phyloP scores from a whole-genome alignment of 768 basidiomycete species.

The Porphyrellus cyaneotinctus region DNA sequence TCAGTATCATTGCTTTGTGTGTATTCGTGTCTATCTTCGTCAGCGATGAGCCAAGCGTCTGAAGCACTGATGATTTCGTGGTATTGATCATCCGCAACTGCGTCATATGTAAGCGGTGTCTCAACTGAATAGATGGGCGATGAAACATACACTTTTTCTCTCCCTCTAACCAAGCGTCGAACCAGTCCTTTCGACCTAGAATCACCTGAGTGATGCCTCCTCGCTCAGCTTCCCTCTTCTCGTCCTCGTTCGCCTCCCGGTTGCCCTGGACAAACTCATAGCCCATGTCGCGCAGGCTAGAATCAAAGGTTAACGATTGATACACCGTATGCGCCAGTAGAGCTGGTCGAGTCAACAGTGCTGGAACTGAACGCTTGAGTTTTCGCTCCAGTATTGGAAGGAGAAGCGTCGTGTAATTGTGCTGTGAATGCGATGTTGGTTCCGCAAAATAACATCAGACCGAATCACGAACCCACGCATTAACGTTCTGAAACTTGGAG shows the following conservation, averaged over 20 bases:
- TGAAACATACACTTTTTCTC: constrained; percentile 76
- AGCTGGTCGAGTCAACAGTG: constrained; percentile 71
- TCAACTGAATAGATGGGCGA: neutral
- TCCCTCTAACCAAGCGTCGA: constrained; percentile 82
- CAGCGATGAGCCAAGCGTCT: constrained; percentile 83
- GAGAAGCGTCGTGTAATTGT: constrained; percentile 78
- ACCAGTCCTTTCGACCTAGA: constrained; percentile 84
- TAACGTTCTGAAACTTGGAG: constrained; percentile 59
- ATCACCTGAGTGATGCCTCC: constrained; percentile 79
- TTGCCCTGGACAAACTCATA: constrained; percentile 47
- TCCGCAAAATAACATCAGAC: neutral
- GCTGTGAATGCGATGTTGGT: constrained; percentile 40
- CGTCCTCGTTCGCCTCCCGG: constrained; percentile 8
- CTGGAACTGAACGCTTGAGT: constrained; percentile 67
- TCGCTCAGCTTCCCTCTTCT: constrained; percentile 44
- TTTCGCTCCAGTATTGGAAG: constrained; percentile 76
- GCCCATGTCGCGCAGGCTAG: constrained; percentile 66
- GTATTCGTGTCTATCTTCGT: constrained; percentile 53
- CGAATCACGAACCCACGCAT: constrained; percentile 63
- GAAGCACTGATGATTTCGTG: constrained; percentile 72
- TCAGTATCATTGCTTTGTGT: constrained; percentile 34
- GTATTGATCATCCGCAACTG: constrained; percentile 88
- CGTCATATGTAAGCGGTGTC: neutral
- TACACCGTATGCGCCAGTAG: constrained; percentile 94
- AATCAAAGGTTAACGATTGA: constrained; percentile 86